Evolutionary conservation across 306 rosid species (phyloP).

Genomic region (Gillenia trifoliata): DNA sequence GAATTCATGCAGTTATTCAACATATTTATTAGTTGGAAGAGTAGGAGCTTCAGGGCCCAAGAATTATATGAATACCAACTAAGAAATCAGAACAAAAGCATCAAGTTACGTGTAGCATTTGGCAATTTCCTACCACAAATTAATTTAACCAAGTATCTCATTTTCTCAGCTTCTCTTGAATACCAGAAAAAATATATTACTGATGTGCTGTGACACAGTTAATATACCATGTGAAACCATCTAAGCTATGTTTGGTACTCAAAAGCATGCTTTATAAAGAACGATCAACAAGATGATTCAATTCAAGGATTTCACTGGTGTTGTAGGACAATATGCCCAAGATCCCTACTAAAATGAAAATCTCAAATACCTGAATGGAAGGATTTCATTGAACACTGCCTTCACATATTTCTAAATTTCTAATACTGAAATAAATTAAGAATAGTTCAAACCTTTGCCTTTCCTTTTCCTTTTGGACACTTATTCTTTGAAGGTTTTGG

Average conservation of each 20-base stretch:
- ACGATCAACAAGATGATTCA: not conserved
- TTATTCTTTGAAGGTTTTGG: too few relatives aligned
- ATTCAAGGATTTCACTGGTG: constrained; percentile 11
- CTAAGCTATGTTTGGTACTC: too few relatives aligned
- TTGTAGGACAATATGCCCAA: constrained; percentile 11
- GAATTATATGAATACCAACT: not conserved
- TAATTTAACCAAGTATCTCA: constrained; percentile 3
- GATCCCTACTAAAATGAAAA: constrained; percentile 39
- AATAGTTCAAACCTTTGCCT: too few relatives aligned
- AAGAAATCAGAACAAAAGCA: not conserved
- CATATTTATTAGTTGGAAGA: not conserved
- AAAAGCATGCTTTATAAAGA: not conserved
- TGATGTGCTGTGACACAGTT: not conserved
- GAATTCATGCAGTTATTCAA: too few relatives aligned
- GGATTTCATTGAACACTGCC: constrained; percentile 52
- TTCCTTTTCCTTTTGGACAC: too few relatives aligned
- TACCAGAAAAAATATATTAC: not conserved
- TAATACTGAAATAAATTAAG: too few relatives aligned
- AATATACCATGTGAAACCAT: not conserved
- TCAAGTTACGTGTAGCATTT: not conserved
- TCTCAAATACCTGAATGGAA: constrained; percentile 58
- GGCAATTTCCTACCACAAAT: constrained; percentile 5
- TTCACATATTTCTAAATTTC: too few relatives aligned
- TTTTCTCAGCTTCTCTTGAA: not conserved
- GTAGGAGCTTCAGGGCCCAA: not conserved